Evolutionary conservation across 345 rosid genomes (phyloP).

Genomic region (Murraya paniculata): DNA sequence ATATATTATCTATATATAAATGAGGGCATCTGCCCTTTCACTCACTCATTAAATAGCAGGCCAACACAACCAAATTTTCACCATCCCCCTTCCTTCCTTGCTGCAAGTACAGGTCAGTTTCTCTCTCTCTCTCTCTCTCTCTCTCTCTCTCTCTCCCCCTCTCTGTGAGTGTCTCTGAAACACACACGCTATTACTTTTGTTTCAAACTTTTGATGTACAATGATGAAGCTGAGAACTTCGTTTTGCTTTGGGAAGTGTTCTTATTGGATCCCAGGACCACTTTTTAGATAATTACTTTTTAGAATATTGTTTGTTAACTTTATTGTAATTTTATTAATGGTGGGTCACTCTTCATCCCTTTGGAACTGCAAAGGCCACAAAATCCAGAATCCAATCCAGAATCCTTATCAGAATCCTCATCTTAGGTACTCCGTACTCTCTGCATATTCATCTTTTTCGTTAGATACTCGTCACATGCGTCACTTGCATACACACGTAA

Average conservation of each 20-base stretch:
- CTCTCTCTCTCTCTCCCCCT: too few relatives aligned
- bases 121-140: not conserved
- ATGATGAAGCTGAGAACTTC: not conserved
- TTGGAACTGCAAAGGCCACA: not conserved
- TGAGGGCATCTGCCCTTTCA: not conserved
- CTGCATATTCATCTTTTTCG: too few relatives aligned
- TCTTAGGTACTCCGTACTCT: too few relatives aligned
- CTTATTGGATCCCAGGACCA: too few relatives aligned
- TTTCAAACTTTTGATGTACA: not conserved
- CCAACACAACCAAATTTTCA: slow-evolving; percentile 4
- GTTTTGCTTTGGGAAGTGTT: not conserved
- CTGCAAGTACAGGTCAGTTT: slow-evolving; percentile 4
- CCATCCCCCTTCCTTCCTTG: not conserved
- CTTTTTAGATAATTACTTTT: too few relatives aligned
- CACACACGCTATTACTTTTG: not conserved
- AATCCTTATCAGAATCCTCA: too few relatives aligned
- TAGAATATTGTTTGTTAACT: not conserved
- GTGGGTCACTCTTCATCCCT: not conserved
- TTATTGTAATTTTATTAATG: not conserved
- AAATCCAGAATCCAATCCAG: too few relatives aligned
- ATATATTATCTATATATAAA: too few relatives aligned
- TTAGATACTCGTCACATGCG: too few relatives aligned
- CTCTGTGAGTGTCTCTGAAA: not conserved
- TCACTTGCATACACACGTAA: too few relatives aligned
- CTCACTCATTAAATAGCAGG: not conserved